Percentiles rank a stretch among this genome's conserved stretches.
These are phyloP conservation scores for Acanthamoeba royreba DNA, from an alignment of 208 protist genomes.

Conservation along the genomic window DNA sequence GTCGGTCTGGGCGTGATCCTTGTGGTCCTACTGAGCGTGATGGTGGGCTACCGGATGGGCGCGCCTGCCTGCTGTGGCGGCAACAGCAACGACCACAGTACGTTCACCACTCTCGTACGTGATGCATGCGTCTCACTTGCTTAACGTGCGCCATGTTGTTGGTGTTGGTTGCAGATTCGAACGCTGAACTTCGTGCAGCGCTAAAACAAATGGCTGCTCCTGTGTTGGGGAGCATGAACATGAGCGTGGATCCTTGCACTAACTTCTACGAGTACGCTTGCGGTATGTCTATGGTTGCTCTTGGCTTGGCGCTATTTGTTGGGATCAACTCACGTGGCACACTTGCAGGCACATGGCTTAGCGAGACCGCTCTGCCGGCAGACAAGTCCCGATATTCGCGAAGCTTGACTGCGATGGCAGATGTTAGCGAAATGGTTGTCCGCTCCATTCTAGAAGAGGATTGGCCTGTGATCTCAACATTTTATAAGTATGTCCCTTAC, in stretches of 20 bases:
- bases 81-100: background rate
- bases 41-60: background rate
- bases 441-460: background rate
- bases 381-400: conserved; percentile 3
- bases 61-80: background rate
- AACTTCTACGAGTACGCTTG: conserved; percentile 41
- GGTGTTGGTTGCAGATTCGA: too few relatives aligned
- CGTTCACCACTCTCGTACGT: background rate
- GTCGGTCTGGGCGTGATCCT: background rate
- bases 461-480: background rate
- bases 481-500: background rate
- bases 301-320: background rate
- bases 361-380: background rate
- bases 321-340: background rate
- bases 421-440: background rate
- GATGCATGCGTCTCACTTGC: background rate
- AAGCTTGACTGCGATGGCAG: background rate
- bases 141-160: background rate
- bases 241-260: background rate
- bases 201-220: background rate
- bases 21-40: background rate
- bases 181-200: too few relatives aligned
- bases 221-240: conserved; percentile 31
- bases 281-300: background rate
- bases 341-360: background rate